Conservation (phyloP, 2,329 filamentous ascomycete species). For the Aspergillus sp. region DNA sequence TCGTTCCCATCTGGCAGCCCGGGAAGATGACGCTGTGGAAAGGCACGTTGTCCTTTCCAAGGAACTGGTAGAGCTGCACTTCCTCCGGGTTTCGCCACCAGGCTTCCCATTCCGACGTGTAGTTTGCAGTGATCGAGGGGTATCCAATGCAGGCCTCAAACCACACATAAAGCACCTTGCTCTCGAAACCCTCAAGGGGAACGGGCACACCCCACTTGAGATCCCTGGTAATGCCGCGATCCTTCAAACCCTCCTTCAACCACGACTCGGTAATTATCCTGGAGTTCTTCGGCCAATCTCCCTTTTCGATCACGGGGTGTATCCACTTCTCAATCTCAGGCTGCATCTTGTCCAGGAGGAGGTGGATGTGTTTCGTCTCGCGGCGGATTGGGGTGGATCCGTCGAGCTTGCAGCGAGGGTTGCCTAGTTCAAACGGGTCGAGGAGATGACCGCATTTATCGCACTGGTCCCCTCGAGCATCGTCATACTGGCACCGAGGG, state of each 20-base stretch:
- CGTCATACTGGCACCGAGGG: slow-evolving; percentile 49
- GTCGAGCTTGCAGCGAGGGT: slow-evolving; percentile 86
- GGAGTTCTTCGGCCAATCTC: slow-evolving; percentile 42
- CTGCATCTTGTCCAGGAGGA: slow-evolving; percentile 78
- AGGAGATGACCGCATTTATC: slow-evolving; percentile 64
- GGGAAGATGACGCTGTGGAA: slow-evolving; percentile 93
- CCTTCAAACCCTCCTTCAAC: slow-evolving; percentile 67
- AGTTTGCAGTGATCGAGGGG: slow-evolving; percentile 85
- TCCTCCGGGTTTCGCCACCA: slow-evolving; percentile 92
- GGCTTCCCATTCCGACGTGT: slow-evolving; percentile 78
- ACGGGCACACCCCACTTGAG: slow-evolving; percentile 75
- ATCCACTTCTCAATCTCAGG: slow-evolving; percentile 70
- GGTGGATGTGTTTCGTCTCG: slow-evolving; percentile 82
- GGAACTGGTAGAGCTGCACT: slow-evolving; percentile 85
- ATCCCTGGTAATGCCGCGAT: slow-evolving; percentile 83
- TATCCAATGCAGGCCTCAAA: slow-evolving; percentile 92
- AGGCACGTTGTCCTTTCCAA: slow-evolving; percentile 83
- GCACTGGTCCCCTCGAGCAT: slow-evolving; percentile 65
- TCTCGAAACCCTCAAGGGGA: slow-evolving; percentile 52
- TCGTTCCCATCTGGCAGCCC: slow-evolving; percentile 72
- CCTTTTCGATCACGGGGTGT: slow-evolving; percentile 60
- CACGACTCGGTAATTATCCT: slow-evolving; percentile 38
- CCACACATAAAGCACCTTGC: slow-evolving; percentile 87
- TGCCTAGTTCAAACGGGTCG: slow-evolving; percentile 66
- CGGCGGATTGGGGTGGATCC: slow-evolving; percentile 68